Base-by-base conservation (phyloP, 129 eudicot genomes). In the Logfia minima region DNA sequence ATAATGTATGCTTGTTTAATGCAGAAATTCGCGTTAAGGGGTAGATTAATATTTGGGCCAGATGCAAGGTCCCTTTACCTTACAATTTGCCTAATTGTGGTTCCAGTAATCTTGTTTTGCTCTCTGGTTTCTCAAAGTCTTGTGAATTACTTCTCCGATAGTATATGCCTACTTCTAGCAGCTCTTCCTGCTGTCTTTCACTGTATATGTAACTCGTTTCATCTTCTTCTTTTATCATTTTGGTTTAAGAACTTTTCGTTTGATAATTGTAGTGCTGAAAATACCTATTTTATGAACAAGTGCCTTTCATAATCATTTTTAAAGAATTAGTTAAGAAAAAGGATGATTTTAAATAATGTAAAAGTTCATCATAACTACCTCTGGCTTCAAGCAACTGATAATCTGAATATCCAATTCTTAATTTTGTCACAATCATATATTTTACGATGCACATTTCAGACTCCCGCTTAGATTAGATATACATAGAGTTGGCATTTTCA, bases 31-130 rank as follows among this genome's bases (percentile, higher is more conserved):
- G 69, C 76, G 1, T 83, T 83, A 21, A 76, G 87, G 71, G 92
- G 92, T 64, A 83, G 92, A 81, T 69, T 88, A 67, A 63, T 88
- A 66, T 88, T 85, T 80, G 92, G 92, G 58, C 89, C 89, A 31
- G 89, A 88, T 78, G 71, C 77, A 63, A 78, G 81, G 75, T 85
- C 87, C 6, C 78, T 88, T 13, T 77, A 80, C 76, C 80, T 85
- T 32, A 77, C 92, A 34, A 70, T 85, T 60, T 60, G 76, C 71
- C 83, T 88, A 48, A 85, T 88, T 68, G 77, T 83, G 79, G 80
- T 72, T 66, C 89, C 92, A 71, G 81, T 83, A 59, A 75, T 78
- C 76, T 80, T 88, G 63, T 88, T 88, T 81, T 85, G 87, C 75
- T 73, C 76, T 66, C 77, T 85, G 81, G 92, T 85, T 70, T 79